Evolutionary conservation across 2,329 filamentous ascomycete genomes (phyloP), one percentile per base, ranked within the genome.

Genomic region (Fusarium lyarnte): DNA sequence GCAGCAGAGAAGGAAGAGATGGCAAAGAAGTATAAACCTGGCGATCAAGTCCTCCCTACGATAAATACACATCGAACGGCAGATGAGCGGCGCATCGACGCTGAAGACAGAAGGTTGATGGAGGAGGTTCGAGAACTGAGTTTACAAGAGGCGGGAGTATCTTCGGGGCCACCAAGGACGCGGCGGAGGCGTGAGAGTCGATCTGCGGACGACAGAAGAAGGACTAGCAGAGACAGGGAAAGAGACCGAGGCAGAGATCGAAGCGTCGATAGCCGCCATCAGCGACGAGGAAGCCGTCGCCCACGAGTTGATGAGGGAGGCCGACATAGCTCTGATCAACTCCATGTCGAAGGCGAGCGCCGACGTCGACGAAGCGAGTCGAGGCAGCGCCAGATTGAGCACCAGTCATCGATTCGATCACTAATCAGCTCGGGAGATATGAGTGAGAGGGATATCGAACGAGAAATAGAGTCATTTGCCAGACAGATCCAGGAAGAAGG

Each of bases 401-500:
- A 98, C 78, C 95, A 98, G 83, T 92, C 94, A 2, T 97, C 94
- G 65, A 84, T 98, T 72, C 87, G 95, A 58, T 97, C 93, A 14
- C 83, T 98, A 66, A 90, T 98, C 66, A 95, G 93, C 77, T 89
- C 91, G 8, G 93, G 92, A 0, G 92, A 95, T 70, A 87, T 93
- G 63, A 93, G 93, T 74, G 90, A 92, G 49, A 88, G 90, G 25
- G 92, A 95, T 73, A 91, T 97, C 76, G 93, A 97, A 79, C 90
- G 93, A 67, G 94, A 97, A 79, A 97, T 98, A 66, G 89, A 96
- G 74, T 94, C 96, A 67, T 97, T 98, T 76, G 89, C 97, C 74
- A 89, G 94, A 46, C 94, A 97, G 79, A 97, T 97, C 66, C 88
- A 95, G 74, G 92, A 95, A 72, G 94, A 97, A 78, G 94, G 95